Evolutionary conservation across 108 stramenopile genomes (phyloP), one percentile per base, ranked within the genome.

Genomic region (Stephanodiscus minutulus): DNA sequence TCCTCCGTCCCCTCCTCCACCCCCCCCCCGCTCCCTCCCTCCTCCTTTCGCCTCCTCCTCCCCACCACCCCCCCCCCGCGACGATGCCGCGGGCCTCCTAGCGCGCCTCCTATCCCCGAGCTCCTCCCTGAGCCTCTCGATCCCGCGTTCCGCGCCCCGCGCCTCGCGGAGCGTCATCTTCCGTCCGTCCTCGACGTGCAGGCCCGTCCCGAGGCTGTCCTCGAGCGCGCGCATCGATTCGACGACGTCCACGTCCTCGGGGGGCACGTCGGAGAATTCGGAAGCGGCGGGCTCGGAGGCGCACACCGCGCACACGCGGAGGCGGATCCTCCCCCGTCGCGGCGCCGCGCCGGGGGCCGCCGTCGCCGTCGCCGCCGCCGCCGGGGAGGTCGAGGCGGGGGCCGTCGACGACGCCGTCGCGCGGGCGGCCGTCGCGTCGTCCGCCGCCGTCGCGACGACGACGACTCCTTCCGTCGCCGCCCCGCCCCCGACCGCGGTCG

Each of bases 221-320:
- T 76, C 83, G 64, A 82, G 65, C 25, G 56, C 75, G 6, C 47
- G 74, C 48, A 58, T 75, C 13, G 13, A 59, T 29, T 47, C 55
- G 29, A 77, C 44, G 12, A 86, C 17, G 61, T 87, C 86, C 21
- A 65, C 70, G 39, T 63, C 81, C 12, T 70, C 83, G 9, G 74
- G 79, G 17, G 64, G 78, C 3, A 80, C 85, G 35, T 85, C 83
- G n/a, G 66, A 59, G n/a, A 79, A 69, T 79, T 85, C 86, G 36
- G 87, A 87, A 13, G 92, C 56, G 5, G 93, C 93, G 10, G 85
- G 54, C 73, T 91, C 91, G 55, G 85, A 85, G 58, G 86, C 80
- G 70, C 93, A 94, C 47, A 91, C 70, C 64, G 84, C 89, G 72
- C 89, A 91, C 1, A 86, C 89, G 25, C 83, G 77, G 18, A 73